Evolutionary conservation across 148 eudicot genomes (phyloP), one percentile per base, ranked within the genome.

Genomic region (Vaccinium vitisidaea): DNA sequence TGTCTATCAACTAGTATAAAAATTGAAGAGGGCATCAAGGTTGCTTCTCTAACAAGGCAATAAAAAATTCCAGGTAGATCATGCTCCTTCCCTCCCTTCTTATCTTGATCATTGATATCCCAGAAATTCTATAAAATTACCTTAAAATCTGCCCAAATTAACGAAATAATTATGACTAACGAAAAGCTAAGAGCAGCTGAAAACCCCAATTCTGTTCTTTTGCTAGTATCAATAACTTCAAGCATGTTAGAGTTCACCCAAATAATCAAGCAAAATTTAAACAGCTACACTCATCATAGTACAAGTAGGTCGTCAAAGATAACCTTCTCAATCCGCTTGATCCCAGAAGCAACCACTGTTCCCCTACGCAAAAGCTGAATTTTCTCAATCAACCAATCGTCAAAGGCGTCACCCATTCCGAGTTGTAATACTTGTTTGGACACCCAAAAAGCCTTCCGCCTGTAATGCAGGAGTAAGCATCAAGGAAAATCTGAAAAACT

Each of bases 401-500:
- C 98, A 86, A 97, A 92, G 73, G 99, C 99, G 88, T 97, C 99
- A 82, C 98, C 98, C 99, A 97, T 97, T 86, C 99, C 99, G 80
- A 97, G 86, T 83, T 95, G 98, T 88, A 97, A 85, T 82, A 97
- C 93, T 88, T 97, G 99, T 80, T 97, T 97, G 77, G 94, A 98
- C 88, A 97, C 96, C 98, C 99, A 97, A 84, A 97, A 95, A 73
- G 98, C 98, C 87, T 97, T 94, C 86, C 99, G 90, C 91, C 99
- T 97, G 88, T 50, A 87, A 88, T 63, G 83, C 70, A 69, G 30
- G 10, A 46, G 77, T 75, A 83, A 77, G 32, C 74, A 79, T 75
- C 67, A 43, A 79, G 23, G 32, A 71, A 75, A 71, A 82, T 23
- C 52, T 27, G 52, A 11, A 14, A 39, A 84, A 85, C 59, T 46